A percentile compares a stretch with the other conserved stretches of the same genome.
Conservation (phyloP, 129 eudicot genomes). For the carrot (Daucus carota) region DNA sequence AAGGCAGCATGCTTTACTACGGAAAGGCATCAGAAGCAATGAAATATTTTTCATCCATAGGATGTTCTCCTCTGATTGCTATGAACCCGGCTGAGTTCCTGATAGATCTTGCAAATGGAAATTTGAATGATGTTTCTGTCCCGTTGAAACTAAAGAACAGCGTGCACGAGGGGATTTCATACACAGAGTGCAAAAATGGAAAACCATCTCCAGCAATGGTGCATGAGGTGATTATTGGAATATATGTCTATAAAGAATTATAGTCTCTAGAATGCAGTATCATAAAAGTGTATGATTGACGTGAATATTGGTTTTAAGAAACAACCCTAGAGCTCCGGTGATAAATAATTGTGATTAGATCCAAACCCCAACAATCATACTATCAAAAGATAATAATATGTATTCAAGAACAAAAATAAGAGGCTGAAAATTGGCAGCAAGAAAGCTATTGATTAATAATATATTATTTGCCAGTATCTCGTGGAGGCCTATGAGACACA, state of each 20-base stretch:
- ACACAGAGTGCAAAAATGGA: conserved; percentile 47
- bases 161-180: conserved; percentile 50
- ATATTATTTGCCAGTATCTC: conserved; percentile 46
- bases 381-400: neutral
- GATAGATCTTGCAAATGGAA: conserved; percentile 90
- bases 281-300: conserved; percentile 29
- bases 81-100: conserved; percentile 97
- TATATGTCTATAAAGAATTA: neutral
- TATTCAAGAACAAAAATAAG: neutral
- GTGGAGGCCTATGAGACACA: conserved; percentile 89
- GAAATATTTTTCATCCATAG: conserved; percentile 80
- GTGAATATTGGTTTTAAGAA: conserved; percentile 34
- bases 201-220: conserved; percentile 73
- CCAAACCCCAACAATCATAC: neutral
- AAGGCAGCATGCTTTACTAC: conserved; percentile 75
- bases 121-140: conserved; percentile 77
- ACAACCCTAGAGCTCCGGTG: neutral
- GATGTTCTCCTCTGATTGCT: conserved; percentile 81
- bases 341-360: conserved; percentile 7
- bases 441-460: neutral
- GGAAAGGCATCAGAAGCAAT: conserved; percentile 90
- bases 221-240: conserved; percentile 42
- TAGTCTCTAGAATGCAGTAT: neutral
- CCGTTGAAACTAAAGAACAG: conserved; percentile 76
- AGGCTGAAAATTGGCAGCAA: neutral